Evolutionary conservation across 768 basidiomycete species (phyloP).

Genomic region (Boletus patriciae): DNA sequence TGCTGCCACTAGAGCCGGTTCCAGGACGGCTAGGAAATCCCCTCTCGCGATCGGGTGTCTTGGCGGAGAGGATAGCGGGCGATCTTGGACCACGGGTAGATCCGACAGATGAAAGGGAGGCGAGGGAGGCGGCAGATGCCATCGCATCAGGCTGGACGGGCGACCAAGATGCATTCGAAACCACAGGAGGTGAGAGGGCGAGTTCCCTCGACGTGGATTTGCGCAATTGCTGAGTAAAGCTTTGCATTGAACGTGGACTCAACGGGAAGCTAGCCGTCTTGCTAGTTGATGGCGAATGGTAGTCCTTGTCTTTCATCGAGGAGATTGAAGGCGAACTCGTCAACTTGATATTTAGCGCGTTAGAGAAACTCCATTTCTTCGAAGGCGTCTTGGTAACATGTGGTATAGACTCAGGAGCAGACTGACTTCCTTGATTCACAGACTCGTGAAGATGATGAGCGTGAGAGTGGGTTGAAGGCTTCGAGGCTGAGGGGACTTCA

Average conservation of each 20-base stretch:
- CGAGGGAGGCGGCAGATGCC: constrained; percentile 73
- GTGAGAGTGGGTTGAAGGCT: constrained; percentile 27
- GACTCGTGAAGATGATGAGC: constrained; percentile 41
- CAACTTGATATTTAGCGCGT: constrained; percentile 73
- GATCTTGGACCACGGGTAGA: constrained; percentile 56
- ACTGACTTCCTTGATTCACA: constrained; percentile 36
- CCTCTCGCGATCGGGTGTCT: constrained; percentile 62
- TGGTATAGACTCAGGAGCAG: constrained; percentile 45
- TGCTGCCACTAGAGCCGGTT: constrained; percentile 76
- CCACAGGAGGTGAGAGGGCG: constrained; percentile 43
- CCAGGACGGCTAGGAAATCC: constrained; percentile 62
- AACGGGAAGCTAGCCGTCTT: constrained; percentile 58
- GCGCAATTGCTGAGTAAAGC: constrained; percentile 63
- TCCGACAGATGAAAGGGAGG: constrained; percentile 71
- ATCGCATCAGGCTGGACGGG: constrained; percentile 73
- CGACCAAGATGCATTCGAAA: constrained; percentile 58
- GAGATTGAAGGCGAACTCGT: constrained; percentile 63
- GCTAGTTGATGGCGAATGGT: constrained; percentile 29
- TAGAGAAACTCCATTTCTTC: constrained; percentile 98
- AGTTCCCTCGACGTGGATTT: constrained; percentile 72
- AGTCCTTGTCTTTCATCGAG: constrained; percentile 48
- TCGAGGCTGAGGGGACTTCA: constrained; percentile 46
- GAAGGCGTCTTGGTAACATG: constrained; percentile 72
- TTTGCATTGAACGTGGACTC: constrained; percentile 64
- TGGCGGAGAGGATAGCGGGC: constrained; percentile 42